Evolutionary conservation across 495 filamentous ascomycete species (phyloP).

Genomic region (Penicillium atrosanguineum): DNA sequence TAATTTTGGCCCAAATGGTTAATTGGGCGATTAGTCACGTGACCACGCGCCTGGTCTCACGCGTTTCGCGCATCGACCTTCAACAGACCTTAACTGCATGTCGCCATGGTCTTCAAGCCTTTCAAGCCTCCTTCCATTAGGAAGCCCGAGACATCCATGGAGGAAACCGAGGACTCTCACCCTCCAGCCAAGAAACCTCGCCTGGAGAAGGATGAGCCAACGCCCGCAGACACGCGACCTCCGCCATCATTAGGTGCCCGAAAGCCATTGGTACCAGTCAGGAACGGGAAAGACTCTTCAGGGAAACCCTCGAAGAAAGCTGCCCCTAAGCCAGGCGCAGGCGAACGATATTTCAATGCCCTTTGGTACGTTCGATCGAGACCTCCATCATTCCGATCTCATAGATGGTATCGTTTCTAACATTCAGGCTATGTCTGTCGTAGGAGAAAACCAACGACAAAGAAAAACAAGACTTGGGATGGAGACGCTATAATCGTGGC

Average conservation of each 20-base stretch:
- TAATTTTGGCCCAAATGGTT: background rate
- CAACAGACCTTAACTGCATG: slow-evolving; percentile 2
- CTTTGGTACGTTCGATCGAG: slow-evolving; percentile 52
- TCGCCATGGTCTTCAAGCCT: slow-evolving; percentile 47
- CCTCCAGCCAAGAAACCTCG: slow-evolving; percentile 33
- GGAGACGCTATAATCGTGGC: slow-evolving; percentile 72
- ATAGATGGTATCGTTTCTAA: background rate
- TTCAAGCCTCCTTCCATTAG: slow-evolving; percentile 45
- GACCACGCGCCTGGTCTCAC: slow-evolving; percentile 16
- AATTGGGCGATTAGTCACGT: slow-evolving; percentile 8
- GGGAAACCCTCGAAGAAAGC: slow-evolving; percentile 1
- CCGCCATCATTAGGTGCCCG: slow-evolving; percentile 11
- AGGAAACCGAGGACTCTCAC: slow-evolving; percentile 2
- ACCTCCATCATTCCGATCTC: background rate
- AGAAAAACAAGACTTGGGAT: slow-evolving; percentile 87
- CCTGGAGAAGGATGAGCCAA: slow-evolving; percentile 20
- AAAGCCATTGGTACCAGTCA: slow-evolving; percentile 34
- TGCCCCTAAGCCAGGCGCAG: slow-evolving; percentile 17
- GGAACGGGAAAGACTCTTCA: slow-evolving; percentile 20
- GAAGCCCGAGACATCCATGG: slow-evolving; percentile 21
- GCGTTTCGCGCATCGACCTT: slow-evolving; percentile 12
- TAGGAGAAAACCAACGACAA: slow-evolving; percentile 72
- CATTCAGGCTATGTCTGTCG: background rate
- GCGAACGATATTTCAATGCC: slow-evolving; percentile 61
- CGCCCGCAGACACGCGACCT: slow-evolving; percentile 7